Percentiles rank a stretch among this genome's conserved stretches.
Evolutionary conservation across 306 rosid genomes (phyloP).

Genomic region (Hippophae rhamnoides): DNA sequence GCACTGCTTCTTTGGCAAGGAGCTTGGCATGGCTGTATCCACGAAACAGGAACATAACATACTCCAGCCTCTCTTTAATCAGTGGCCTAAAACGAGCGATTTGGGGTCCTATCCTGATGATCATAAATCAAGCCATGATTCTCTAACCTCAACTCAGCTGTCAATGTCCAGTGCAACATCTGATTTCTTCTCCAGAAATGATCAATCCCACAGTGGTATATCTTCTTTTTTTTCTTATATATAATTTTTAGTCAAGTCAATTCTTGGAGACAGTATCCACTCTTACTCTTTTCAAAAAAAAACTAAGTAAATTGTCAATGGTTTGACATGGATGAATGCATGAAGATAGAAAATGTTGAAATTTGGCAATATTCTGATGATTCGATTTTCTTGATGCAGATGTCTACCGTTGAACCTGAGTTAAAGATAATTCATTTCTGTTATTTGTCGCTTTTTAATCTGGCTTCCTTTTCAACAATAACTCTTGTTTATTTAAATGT

Average conservation of each 20-base stretch:
- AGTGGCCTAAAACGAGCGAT: slow-evolving; percentile 54
- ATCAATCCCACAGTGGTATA: slow-evolving; percentile 8
- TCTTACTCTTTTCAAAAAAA: not conserved
- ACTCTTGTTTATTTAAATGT: not conserved
- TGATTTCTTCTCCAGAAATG: slow-evolving; percentile 20
- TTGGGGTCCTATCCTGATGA: slow-evolving; percentile 25
- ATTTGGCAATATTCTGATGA: not conserved
- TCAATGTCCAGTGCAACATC: slow-evolving; percentile 30
- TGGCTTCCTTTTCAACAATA: not conserved
- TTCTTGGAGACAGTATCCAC: not conserved
- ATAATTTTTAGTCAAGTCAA: not conserved
- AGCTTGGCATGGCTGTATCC: slow-evolving; percentile 27
- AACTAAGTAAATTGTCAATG: not conserved
- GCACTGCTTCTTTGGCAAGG: slow-evolving; percentile 22
- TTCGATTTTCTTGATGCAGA: slow-evolving; percentile 16
- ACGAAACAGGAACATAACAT: slow-evolving; percentile 42
- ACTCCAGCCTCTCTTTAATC: slow-evolving; percentile 42
- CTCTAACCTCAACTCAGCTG: slow-evolving; percentile 32
- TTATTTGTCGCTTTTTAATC: not conserved
- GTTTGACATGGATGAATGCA: too few species aligned
- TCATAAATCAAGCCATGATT: slow-evolving; percentile 30
- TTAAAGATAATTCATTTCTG: not conserved
- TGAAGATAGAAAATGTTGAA: too few species aligned
- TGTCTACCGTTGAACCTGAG: slow-evolving; percentile 13
- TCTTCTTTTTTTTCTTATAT: not conserved